Base-by-base conservation (phyloP, 306 rosid genomes). In the Trifolium pratense region DNA sequence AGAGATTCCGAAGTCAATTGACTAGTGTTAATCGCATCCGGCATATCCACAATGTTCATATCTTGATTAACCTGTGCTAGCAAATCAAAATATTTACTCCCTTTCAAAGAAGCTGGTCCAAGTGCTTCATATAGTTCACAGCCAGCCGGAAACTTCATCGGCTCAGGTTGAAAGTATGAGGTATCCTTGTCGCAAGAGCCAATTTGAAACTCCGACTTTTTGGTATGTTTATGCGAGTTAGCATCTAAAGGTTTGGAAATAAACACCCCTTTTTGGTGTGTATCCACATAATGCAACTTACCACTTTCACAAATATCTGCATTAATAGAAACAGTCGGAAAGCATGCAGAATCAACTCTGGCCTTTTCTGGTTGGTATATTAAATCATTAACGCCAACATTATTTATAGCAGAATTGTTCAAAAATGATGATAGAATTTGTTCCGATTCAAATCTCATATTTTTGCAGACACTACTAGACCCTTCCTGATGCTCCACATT, bases 101-200 rank as follows among this genome's bases (percentile, higher is more conserved):
- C 85, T 84, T 75, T 85, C 59, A 78, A 69, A 87, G 90, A 92
- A 74, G 84, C 86, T 31, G 97, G 93, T 74, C 99, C 99, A 66
- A 95, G 97, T 37, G 88, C 99, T 90, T 95, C 97, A 53, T 88
- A 93, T 52, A 95, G 90, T 85, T 95, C 99, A 78, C 85, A 91
- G 40, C 96, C 99, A 83, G 97, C 97, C 84, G 97, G 97, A 80
- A 95, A 91, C 70, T 88, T 81, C 80, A 86, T 70, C 26, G 82
- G 55, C 13, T 81, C 9, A 51, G 73, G 62, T 62, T 68, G 84
- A 80, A 82, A 76, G 55, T 25, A 59, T 4, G 68, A 73, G 34
- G 20, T 69, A 73, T 83, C 81, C 85, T 66, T 14, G 26, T 80
- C 66, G 70, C 71, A 62, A 36, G 82, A 43, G n/a, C 62, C 80